These are phyloP conservation scores for Quercus phellos DNA, from an alignment of 331 rosid species.

Conservation along the genomic window DNA sequence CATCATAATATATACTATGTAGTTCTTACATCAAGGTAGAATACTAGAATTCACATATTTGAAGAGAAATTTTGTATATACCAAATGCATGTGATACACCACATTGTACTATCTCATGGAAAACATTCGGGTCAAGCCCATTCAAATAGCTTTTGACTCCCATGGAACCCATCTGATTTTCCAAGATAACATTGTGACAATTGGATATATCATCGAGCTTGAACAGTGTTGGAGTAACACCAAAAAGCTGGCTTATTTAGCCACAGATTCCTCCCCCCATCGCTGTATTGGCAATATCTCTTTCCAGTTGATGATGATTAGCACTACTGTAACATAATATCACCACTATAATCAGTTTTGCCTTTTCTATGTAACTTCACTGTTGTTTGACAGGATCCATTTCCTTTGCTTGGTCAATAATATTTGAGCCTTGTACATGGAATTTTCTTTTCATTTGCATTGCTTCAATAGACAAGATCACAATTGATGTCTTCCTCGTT, in stretches of 20 bases:
- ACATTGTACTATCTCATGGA: neutral
- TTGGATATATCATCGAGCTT: neutral
- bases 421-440: too few species aligned
- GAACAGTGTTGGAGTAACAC: neutral
- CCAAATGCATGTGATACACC: too few species aligned
- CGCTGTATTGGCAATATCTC: constrained; percentile 24
- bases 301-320: constrained; percentile 22
- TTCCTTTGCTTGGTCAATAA: too few species aligned
- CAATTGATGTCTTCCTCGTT: neutral
- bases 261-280: constrained; percentile 8
- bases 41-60: too few species aligned
- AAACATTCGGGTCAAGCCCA: neutral
- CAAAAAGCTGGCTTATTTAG: constrained; percentile 5
- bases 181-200: neutral
- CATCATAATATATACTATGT: too few species aligned
- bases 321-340: neutral
- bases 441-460: neutral
- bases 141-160: neutral
- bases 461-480: neutral
- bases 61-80: too few species aligned
- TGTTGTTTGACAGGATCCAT: too few species aligned
- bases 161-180: neutral
- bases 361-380: neutral
- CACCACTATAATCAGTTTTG: neutral
- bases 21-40: too few species aligned